Conservation (phyloP, 2,329 filamentous ascomycete species). For the Aspergillus sp. region DNA sequence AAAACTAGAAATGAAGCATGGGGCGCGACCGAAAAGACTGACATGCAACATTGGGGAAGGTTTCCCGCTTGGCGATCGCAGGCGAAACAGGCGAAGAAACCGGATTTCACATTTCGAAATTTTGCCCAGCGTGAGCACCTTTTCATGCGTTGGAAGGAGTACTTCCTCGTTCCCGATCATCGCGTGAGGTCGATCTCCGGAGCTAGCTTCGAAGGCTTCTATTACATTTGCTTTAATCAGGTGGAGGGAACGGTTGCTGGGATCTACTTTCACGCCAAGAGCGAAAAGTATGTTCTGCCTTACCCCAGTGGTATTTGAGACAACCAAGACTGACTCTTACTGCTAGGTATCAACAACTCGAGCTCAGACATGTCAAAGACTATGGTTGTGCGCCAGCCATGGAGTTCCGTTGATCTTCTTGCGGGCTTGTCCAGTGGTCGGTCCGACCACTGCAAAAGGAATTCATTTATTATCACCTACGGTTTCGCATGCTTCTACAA, state of each 20-base stretch:
- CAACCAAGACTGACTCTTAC: slow-evolving; percentile 23
- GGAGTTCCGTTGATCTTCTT: slow-evolving; percentile 72
- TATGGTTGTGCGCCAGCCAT: slow-evolving; percentile 79
- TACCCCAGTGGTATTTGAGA: neutral
- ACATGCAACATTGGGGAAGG: slow-evolving; percentile 88
- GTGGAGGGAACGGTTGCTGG: slow-evolving; percentile 80
- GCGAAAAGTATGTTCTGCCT: slow-evolving; percentile 75
- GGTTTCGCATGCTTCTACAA: slow-evolving; percentile 1
- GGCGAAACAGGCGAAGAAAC: slow-evolving; percentile 61
- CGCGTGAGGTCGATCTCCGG: slow-evolving; percentile 86
- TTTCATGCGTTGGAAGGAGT: slow-evolving; percentile 99
- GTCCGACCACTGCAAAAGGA: neutral
- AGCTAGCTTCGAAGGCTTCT: slow-evolving; percentile 97
- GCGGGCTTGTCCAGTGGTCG: neutral
- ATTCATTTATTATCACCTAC: neutral
- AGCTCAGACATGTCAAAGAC: slow-evolving; percentile 84
- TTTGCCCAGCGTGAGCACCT: slow-evolving; percentile 80
- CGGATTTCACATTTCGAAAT: slow-evolving; percentile 65
- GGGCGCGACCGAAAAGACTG: slow-evolving; percentile 89
- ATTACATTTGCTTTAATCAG: slow-evolving; percentile 99
- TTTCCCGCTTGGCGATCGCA: slow-evolving; percentile 85
- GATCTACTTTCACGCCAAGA: slow-evolving; percentile 97
- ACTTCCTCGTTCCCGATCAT: slow-evolving; percentile 95
- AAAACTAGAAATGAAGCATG: slow-evolving; percentile 84
- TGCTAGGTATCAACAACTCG: slow-evolving; percentile 83